These are phyloP conservation scores for Daedaleopsis nitida DNA, from an alignment of 768 basidiomycete species.

Conservation along the genomic window DNA sequence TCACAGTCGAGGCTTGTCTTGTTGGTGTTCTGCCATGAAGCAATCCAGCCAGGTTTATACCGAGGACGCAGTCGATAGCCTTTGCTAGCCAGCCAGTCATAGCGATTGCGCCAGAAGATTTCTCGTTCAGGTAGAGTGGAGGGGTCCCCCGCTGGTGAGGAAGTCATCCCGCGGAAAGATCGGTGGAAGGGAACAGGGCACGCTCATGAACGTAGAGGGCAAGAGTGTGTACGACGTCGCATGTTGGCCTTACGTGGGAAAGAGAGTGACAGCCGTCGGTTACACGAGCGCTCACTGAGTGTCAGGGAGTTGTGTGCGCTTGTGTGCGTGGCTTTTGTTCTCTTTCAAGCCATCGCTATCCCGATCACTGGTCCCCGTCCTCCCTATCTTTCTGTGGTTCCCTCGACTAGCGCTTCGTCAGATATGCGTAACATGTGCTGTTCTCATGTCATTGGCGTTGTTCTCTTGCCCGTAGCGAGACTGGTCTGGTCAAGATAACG, in stretches of 20 bases:
- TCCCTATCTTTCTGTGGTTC: too few relatives aligned
- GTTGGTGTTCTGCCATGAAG: constrained; percentile 15
- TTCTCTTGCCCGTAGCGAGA: too few relatives aligned
- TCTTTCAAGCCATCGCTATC: neutral
- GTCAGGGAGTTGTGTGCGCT: neutral
- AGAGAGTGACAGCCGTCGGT: too few relatives aligned
- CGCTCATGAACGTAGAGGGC: too few relatives aligned
- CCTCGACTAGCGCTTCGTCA: neutral
- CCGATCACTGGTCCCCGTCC: constrained; percentile 36
- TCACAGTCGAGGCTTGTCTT: neutral
- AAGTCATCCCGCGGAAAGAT: too few relatives aligned
- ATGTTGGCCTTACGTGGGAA: too few relatives aligned
- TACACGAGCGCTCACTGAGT: too few relatives aligned
- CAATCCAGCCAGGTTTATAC: constrained; percentile 17
- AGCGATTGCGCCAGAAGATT: constrained; percentile 12
- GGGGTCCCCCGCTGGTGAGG: too few relatives aligned
- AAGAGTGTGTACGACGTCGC: neutral
- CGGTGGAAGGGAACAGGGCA: too few relatives aligned
- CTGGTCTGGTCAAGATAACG: too few relatives aligned
- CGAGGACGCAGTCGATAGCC: constrained; percentile 15
- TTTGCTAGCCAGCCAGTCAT: constrained; percentile 2
- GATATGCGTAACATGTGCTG: constrained; percentile 8
- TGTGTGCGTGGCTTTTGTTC: too few relatives aligned
- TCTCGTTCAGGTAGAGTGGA: neutral
- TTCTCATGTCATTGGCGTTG: constrained; percentile 28